These are phyloP conservation scores for Didymella arachidicola DNA, from an alignment of 2,329 filamentous ascomycete species.

Conservation along the genomic window DNA sequence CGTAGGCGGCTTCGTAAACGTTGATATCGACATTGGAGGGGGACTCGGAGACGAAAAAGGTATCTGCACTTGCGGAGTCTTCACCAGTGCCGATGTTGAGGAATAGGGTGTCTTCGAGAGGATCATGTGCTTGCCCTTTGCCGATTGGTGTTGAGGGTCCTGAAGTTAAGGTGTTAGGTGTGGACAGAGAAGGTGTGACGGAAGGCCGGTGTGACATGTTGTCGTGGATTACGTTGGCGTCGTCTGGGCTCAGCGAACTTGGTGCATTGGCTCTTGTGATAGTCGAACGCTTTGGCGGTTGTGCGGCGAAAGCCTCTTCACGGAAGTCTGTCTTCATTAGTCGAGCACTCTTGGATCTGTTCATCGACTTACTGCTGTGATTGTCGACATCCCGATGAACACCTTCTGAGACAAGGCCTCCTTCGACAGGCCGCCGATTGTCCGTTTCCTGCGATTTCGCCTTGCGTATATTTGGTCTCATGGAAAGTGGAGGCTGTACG, in stretches of 20 bases:
- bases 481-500: conserved; percentile 64
- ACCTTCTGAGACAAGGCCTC: conserved; percentile 61
- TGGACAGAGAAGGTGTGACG: conserved; percentile 31
- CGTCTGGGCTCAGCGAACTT: conserved; percentile 27
- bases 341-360: not conserved
- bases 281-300: conserved; percentile 16
- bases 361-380: conserved; percentile 26
- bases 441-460: conserved; percentile 61
- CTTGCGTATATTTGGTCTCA: conserved; percentile 55
- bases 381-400: conserved; percentile 59
- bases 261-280: conserved; percentile 31
- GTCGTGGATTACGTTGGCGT: conserved; percentile 42
- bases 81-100: conserved; percentile 77
- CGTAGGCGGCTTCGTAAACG: conserved; percentile 88
- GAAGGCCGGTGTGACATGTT: conserved; percentile 44
- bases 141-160: conserved; percentile 44
- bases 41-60: conserved; percentile 76
- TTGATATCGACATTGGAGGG: conserved; percentile 84
- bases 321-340: conserved; percentile 14
- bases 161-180: conserved; percentile 29
- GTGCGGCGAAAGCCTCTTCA: conserved; percentile 18
- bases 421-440: conserved; percentile 59
- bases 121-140: conserved; percentile 69
- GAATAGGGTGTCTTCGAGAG: conserved; percentile 70
- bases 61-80: conserved; percentile 47